phyloP scores from a whole-genome alignment of 2,329 filamentous ascomycete genomes.

The Penicillium sumatraense region DNA sequence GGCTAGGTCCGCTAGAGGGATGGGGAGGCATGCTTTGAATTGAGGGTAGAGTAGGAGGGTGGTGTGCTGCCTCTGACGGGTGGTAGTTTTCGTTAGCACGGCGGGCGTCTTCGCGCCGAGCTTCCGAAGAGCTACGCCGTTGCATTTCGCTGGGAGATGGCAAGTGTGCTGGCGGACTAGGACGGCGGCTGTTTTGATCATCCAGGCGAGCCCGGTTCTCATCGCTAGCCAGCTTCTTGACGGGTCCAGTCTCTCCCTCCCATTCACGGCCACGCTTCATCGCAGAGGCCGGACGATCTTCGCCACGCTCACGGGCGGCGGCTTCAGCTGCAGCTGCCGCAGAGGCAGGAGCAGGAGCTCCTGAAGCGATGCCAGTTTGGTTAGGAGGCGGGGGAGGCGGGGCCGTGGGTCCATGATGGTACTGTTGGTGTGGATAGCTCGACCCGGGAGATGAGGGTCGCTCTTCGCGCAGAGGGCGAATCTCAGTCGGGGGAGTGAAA shows the following conservation, averaged over 20 bases:
- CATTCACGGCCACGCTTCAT: constrained; percentile 89
- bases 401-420: constrained; percentile 73
- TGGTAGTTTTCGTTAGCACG: constrained; percentile 81
- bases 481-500: constrained; percentile 81
- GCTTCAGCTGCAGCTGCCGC: constrained; percentile 71
- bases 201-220: constrained; percentile 86
- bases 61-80: constrained; percentile 89
- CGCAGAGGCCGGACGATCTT: constrained; percentile 77
- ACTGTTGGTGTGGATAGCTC: constrained; percentile 80
- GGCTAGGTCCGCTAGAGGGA: constrained; percentile 58
- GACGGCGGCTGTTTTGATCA: constrained; percentile 78
- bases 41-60: constrained; percentile 67
- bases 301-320: constrained; percentile 63
- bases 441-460: constrained; percentile 90
- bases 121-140: constrained; percentile 78
- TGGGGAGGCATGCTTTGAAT: constrained; percentile 50
- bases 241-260: constrained; percentile 74
- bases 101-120: constrained; percentile 69
- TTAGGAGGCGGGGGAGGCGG: constrained; percentile 37
- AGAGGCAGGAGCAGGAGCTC: constrained; percentile 69
- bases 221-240: constrained; percentile 87
- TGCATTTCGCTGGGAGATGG: constrained; percentile 72
- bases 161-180: constrained; percentile 57
- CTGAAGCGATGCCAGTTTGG: constrained; percentile 66
- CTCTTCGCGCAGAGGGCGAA: constrained; percentile 80